Evolutionary conservation across 2,329 filamentous ascomycete genomes (phyloP).

Genomic region (Colletotrichum phormii): DNA sequence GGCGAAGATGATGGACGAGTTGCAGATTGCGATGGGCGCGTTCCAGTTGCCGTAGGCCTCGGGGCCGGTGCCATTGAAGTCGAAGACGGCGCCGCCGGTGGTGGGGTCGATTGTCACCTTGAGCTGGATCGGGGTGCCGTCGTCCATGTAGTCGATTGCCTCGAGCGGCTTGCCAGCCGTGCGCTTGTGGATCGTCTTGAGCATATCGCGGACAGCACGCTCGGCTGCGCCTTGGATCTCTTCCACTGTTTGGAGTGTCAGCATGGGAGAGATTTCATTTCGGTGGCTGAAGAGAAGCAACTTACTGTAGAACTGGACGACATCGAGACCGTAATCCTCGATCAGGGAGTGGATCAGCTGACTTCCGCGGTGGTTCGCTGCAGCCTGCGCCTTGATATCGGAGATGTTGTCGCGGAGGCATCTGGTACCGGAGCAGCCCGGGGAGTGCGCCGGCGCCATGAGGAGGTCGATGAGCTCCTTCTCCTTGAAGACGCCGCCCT

Average conservation of each 20-base stretch:
- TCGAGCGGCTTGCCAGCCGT: constrained; percentile 78
- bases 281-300: neutral
- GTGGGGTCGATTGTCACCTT: constrained; percentile 80
- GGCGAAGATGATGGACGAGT: constrained; percentile 48
- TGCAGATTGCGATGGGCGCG: constrained; percentile 46
- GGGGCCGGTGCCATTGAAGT: constrained; percentile 46
- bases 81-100: constrained; percentile 80
- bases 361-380: constrained; percentile 88
- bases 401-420: constrained; percentile 87
- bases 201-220: constrained; percentile 76
- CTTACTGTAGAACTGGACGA: constrained; percentile 70
- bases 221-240: constrained; percentile 87
- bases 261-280: neutral
- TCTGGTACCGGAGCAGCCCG: constrained; percentile 82
- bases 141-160: constrained; percentile 87
- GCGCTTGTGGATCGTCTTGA: constrained; percentile 77
- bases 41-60: constrained; percentile 47
- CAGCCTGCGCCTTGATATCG: constrained; percentile 87
- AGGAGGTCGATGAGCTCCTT: constrained; percentile 78
- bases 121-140: constrained; percentile 81
- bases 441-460: constrained; percentile 78
- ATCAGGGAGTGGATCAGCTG: constrained; percentile 78
- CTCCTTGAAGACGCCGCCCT: constrained; percentile 82
- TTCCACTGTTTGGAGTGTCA: constrained; percentile 59
- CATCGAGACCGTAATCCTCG: constrained; percentile 76